phyloP scores from a whole-genome alignment of 306 rosid species.

The Crotalaria pallida region DNA sequence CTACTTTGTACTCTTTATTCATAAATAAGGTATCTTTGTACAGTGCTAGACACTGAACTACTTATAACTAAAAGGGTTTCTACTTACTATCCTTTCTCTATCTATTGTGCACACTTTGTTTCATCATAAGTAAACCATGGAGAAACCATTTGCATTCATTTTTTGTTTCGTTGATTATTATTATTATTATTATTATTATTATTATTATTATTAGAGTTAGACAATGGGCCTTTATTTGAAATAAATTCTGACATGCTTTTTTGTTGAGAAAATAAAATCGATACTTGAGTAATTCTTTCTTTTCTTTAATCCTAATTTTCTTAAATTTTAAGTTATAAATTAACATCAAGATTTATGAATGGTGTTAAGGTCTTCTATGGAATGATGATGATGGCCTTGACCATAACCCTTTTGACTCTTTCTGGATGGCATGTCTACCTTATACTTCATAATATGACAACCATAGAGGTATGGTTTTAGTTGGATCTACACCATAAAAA shows the following conservation, averaged over 20 bases:
- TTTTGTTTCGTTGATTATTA: background rate
- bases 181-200: background rate
- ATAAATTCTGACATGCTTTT: background rate
- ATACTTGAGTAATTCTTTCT: background rate
- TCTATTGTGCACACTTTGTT: background rate
- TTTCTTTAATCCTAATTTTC: slow-evolving; percentile 9
- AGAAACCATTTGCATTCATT: background rate
- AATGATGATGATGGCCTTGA: slow-evolving; percentile 39
- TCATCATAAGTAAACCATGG: background rate
- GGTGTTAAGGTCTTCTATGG: slow-evolving; percentile 55
- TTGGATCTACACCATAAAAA: background rate
- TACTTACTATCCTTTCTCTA: background rate
- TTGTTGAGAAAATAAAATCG: background rate
- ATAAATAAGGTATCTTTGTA: background rate
- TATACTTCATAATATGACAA: slow-evolving; percentile 69
- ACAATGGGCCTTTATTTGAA: background rate
- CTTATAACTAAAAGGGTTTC: background rate
- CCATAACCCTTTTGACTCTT: slow-evolving; percentile 56
- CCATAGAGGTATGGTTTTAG: slow-evolving; percentile 66
- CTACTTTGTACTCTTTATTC: background rate
- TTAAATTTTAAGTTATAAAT: background rate
- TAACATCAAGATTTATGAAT: background rate
- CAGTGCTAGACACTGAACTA: background rate
- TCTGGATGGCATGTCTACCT: slow-evolving; percentile 87
- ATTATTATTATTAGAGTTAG: background rate